Conservation (phyloP, 73 alveolate genomes). For the Urostyla sp. region DNA sequence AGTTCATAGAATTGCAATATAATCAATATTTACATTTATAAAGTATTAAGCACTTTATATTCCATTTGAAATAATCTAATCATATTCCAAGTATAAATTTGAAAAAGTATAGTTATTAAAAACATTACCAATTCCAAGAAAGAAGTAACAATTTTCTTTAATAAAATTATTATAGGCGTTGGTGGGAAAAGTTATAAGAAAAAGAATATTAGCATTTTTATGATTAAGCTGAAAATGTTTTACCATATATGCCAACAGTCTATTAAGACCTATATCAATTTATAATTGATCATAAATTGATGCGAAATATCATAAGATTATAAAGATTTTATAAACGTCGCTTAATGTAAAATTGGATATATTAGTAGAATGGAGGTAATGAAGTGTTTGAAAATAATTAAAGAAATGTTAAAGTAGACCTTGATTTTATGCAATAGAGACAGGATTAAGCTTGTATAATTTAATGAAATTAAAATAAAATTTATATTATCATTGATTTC, state of each 20-base stretch:
- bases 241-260: not conserved
- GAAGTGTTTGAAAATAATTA: not conserved
- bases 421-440: slow-evolving; percentile 21
- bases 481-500: not conserved
- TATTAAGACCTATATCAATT: slow-evolving; percentile 33
- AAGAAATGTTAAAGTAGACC: slow-evolving; percentile 33
- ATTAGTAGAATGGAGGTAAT: not conserved
- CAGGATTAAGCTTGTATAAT: slow-evolving; percentile 7
- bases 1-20: not conserved
- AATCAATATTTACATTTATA: not conserved
- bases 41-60: slow-evolving; percentile 11
- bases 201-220: slow-evolving; percentile 23
- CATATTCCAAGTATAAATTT: not conserved
- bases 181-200: slow-evolving; percentile 48
- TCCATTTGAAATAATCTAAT: slow-evolving; percentile 2
- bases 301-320: not conserved
- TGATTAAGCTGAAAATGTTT: slow-evolving; percentile 18
- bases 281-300: slow-evolving; percentile 28
- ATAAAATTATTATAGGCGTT: no score
- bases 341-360: slow-evolving; percentile 3
- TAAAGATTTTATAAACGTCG: slow-evolving; percentile 23
- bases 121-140: slow-evolving; percentile 22
- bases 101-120: not conserved
- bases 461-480: not conserved
- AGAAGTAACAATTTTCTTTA: no score